Percentiles rank a stretch among this genome's conserved stretches.
Evolutionary conservation across 192 early-diverging fungal genomes (phyloP).

Genomic region (Pilaira anomala): DNA sequence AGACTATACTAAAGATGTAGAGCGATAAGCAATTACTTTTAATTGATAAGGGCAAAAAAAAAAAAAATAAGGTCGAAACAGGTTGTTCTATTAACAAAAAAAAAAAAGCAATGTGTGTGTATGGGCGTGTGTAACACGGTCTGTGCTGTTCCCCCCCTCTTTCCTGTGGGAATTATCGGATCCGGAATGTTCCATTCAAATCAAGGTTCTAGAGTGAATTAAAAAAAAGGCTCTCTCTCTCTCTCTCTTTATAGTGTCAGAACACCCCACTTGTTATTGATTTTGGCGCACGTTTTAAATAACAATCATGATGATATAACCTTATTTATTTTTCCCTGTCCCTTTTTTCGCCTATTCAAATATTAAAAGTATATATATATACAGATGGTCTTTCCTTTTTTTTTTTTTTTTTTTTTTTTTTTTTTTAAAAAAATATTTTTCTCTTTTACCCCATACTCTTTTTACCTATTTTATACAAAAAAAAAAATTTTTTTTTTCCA

Average conservation of each 20-base stretch:
- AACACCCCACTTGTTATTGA: too few relatives aligned
- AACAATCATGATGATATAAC: not conserved
- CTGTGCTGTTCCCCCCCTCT: conserved; percentile 4
- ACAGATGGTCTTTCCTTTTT: not conserved
- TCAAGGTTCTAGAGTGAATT: not conserved
- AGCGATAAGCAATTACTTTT: too few relatives aligned
- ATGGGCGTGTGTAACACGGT: conserved; percentile 15
- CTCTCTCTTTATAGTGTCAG: not conserved
- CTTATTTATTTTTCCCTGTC: not conserved
- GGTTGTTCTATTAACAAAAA: too few relatives aligned
- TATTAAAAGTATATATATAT: not conserved
- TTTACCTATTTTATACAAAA: conserved; percentile 6
- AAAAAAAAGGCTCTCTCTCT: too few relatives aligned
- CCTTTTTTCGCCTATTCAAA: not conserved
- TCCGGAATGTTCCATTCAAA: conserved; percentile 4
- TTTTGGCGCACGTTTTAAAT: too few relatives aligned
- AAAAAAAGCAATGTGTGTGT: too few relatives aligned
- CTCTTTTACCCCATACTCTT: not conserved
- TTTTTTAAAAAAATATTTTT: too few relatives aligned
- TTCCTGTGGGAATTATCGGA: not conserved
- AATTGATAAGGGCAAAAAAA: too few relatives aligned
- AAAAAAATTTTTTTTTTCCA: not conserved
- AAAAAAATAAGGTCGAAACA: too few relatives aligned
- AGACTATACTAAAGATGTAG: too few relatives aligned
- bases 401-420: not conserved